Evolutionary conservation across 2,329 filamentous ascomycete genomes (phyloP), one percentile per base, ranked within the genome.

Genomic region (Pyrenochaeta sp.): DNA sequence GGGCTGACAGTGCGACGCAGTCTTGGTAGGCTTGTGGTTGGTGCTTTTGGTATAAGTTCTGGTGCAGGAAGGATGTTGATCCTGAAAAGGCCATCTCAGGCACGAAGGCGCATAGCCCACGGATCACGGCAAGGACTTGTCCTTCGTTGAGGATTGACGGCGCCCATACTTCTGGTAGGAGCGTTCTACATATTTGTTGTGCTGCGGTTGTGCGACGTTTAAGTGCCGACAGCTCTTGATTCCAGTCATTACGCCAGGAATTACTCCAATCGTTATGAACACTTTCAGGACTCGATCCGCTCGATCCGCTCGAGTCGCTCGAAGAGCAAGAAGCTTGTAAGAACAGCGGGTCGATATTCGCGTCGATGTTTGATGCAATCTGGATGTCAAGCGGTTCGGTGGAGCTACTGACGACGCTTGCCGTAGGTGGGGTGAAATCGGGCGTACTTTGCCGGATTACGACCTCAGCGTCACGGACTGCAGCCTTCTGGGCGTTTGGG

Each of bases 21-120:
- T 74, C 72, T 52, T 71, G 65, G 47, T 72, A 73, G 8, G 71
- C 63, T 15, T 61, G 40, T 0, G 71, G 71, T 40, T 71, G 66
- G 19, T 59, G 40, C 2, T 54, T 40, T 24, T 54, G 27, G 54
- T 69, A 75, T 1, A 73, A 58, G 5, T 53, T 49, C n/a, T 63
- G 52, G 57, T 74, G 72, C 19, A 74, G 54, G 49, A 72, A 73
- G 1, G 48, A 40, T 10, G 70, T 72, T 22, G 54, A 46, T 5
- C 72, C 72, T 4, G 67, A 52, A 22, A 64, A 66, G 7, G 68
- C 72, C 40, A 74, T 56, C 7, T 64, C 52, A 5, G 61, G 58
- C 1, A 72, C 62, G 40, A 69, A 66, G 9, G 59, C 36, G 47
- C 61, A 62, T 32, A 73, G 28, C 8, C 60, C 52, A 36, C 50